Evolutionary conservation across 2,329 filamentous ascomycete species (phyloP).

Genomic region (Rutstroemia sp.): DNA sequence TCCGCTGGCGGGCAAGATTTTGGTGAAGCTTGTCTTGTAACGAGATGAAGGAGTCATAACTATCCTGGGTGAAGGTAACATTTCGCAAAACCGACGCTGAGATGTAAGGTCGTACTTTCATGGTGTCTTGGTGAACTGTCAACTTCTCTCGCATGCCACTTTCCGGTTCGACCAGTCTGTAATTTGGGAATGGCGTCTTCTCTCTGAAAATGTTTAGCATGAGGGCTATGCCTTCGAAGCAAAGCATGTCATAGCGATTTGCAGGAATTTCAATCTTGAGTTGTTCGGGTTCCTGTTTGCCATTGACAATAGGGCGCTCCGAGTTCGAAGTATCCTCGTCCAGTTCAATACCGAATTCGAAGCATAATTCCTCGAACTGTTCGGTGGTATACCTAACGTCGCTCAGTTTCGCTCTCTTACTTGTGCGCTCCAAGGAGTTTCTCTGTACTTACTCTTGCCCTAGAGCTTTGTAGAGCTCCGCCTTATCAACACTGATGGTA

Average conservation of each 20-base stretch:
- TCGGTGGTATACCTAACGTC: constrained; percentile 72
- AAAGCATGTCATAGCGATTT: constrained; percentile 91
- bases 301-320: constrained; percentile 66
- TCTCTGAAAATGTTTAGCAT: constrained; percentile 94
- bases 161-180: constrained; percentile 64
- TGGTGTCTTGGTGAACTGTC: constrained; percentile 68
- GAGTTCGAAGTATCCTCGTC: constrained; percentile 64
- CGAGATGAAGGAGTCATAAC: constrained; percentile 95
- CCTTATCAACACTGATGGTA: constrained; percentile 95
- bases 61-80: constrained; percentile 82
- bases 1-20: constrained; percentile 88
- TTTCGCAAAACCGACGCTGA: constrained; percentile 84
- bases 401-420: constrained; percentile 15
- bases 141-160: constrained; percentile 72
- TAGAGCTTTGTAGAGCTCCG: constrained; percentile 86
- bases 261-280: constrained; percentile 98
- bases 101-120: constrained; percentile 76
- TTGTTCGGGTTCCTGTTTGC: constrained; percentile 79
- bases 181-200: constrained; percentile 69
- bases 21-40: constrained; percentile 97
- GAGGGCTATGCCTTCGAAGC: constrained; percentile 91
- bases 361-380: constrained; percentile 95
- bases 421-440: constrained; percentile 1
- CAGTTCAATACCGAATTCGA: constrained; percentile 93
- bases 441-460: constrained; percentile 64